These are phyloP conservation scores for Suhomyces bribrorum DNA, from an alignment of 1,139 yeast genomes.

Conservation along the genomic window DNA sequence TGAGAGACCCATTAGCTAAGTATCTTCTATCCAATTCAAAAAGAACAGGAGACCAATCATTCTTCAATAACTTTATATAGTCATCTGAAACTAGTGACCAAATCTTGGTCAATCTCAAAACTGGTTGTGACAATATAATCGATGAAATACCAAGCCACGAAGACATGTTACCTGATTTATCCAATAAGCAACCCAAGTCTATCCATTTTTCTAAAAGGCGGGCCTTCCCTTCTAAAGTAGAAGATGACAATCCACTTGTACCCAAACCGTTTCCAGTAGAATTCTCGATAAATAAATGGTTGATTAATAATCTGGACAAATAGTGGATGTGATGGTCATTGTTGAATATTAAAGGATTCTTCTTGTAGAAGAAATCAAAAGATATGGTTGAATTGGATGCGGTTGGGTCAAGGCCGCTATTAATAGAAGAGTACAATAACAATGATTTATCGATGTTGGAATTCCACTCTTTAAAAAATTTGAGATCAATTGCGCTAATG, in stretches of 20 bases:
- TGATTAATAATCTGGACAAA: slow-evolving; percentile 67
- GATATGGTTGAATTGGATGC: slow-evolving; percentile 13
- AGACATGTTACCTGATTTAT: slow-evolving; percentile 87
- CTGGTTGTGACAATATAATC: slow-evolving; percentile 78
- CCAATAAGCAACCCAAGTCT: slow-evolving; percentile 74
- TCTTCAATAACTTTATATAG: slow-evolving; percentile 61
- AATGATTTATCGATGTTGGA: slow-evolving; percentile 58
- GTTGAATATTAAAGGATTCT: slow-evolving; percentile 61
- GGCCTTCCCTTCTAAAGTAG: slow-evolving; percentile 55
- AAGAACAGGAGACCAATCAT: slow-evolving; percentile 93
- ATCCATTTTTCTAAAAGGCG: slow-evolving; percentile 80
- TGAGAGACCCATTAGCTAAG: slow-evolving; percentile 41
- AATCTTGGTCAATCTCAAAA: slow-evolving; percentile 67
- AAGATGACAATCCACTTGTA: slow-evolving; percentile 14
- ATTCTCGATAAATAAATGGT: slow-evolving; percentile 64
- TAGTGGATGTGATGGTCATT: slow-evolving; percentile 70
- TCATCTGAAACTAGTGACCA: slow-evolving; percentile 76
- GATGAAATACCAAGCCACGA: slow-evolving; percentile 94
- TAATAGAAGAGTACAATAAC: slow-evolving; percentile 34
- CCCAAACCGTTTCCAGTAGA: slow-evolving; percentile 5
- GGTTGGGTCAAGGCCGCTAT: slow-evolving; percentile 16
- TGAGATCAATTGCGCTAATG: slow-evolving; percentile 57
- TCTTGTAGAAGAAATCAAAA: slow-evolving; percentile 40
- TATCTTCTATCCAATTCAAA: slow-evolving; percentile 83
- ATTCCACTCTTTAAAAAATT: slow-evolving; percentile 67